These are phyloP conservation scores for Verbena officinalis DNA, from an alignment of 257 asterid genomes.

Conservation along the genomic window DNA sequence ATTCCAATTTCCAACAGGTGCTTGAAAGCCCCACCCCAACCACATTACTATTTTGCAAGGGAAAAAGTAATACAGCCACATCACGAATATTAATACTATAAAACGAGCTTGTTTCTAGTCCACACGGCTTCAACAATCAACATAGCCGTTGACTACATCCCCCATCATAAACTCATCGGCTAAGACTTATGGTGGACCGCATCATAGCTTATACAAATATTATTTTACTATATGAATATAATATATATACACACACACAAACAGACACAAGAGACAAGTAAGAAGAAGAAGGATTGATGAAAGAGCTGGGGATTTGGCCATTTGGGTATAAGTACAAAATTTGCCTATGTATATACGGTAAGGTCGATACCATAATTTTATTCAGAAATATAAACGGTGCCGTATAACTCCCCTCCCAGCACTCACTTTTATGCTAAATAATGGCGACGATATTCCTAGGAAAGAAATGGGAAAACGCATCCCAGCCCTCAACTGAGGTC, in stretches of 20 bases:
- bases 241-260: not conserved
- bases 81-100: slow-evolving; percentile 4
- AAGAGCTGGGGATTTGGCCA: slow-evolving; percentile 18
- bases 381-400: no score
- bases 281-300: not conserved
- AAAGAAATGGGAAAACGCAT: not conserved
- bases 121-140: slow-evolving; percentile 39
- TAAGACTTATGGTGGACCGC: slow-evolving; percentile 15
- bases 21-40: slow-evolving; percentile 41
- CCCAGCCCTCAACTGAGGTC: not conserved
- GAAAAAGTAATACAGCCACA: not conserved
- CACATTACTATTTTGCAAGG: slow-evolving; percentile 17
- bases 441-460: no score
- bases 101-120: slow-evolving; percentile 25
- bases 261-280: not conserved
- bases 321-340: slow-evolving; percentile 13
- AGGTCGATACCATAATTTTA: slow-evolving; percentile 9
- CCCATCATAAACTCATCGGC: slow-evolving; percentile 12
- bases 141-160: slow-evolving; percentile 33
- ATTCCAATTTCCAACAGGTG: slow-evolving; percentile 35
- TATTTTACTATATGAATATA: no score
- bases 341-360: slow-evolving; percentile 7
- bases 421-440: no score
- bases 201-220: not conserved
- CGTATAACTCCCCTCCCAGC: no score